phyloP scores from a whole-genome alignment of 441 rosid genomes.

The Gossypium davidsonii region DNA sequence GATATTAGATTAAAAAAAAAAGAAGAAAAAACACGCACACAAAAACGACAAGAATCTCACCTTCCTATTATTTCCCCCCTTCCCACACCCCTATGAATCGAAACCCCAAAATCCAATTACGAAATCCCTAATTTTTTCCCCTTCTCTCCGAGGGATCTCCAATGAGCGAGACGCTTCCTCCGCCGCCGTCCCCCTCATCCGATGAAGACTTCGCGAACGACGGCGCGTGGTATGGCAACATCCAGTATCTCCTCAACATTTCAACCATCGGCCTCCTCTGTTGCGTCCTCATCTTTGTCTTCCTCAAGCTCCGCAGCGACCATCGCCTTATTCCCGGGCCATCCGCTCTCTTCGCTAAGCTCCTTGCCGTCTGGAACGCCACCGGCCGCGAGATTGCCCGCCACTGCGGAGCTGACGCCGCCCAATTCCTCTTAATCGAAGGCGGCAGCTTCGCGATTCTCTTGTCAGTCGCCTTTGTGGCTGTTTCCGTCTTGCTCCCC shows the following conservation, averaged over 20 bases:
- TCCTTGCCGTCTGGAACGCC: slow-evolving; percentile 91
- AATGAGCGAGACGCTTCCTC: slow-evolving; percentile 21
- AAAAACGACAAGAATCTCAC: background rate
- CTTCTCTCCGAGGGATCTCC: slow-evolving; percentile 16
- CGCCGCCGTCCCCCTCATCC: slow-evolving; percentile 31
- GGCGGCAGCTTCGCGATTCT: slow-evolving; percentile 76
- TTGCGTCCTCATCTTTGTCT: slow-evolving; percentile 76
- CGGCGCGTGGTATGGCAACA: slow-evolving; percentile 83
- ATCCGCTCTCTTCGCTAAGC: slow-evolving; percentile 60
- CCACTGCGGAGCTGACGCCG: slow-evolving; percentile 93
- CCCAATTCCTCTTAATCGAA: slow-evolving; percentile 82
- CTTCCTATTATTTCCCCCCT: background rate
- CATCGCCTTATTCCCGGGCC: slow-evolving; percentile 89
- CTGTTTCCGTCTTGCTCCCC: slow-evolving; percentile 62
- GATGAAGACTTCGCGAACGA: slow-evolving; percentile 30
- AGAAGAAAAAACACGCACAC: background rate
- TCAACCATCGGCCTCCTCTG: slow-evolving; percentile 69
- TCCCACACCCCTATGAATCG: slow-evolving; percentile 1
- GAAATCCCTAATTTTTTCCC: slow-evolving; percentile 14
- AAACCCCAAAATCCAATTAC: slow-evolving; percentile 4
- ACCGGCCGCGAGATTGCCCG: slow-evolving; percentile 75
- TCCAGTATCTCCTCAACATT: slow-evolving; percentile 82
- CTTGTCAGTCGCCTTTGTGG: slow-evolving; percentile 39
- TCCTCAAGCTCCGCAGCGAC: slow-evolving; percentile 90
- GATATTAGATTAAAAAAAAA: no score